Evolutionary conservation across 192 early-diverging fungal genomes (phyloP).

Genomic region (Globomyces pollinis-pini): DNA sequence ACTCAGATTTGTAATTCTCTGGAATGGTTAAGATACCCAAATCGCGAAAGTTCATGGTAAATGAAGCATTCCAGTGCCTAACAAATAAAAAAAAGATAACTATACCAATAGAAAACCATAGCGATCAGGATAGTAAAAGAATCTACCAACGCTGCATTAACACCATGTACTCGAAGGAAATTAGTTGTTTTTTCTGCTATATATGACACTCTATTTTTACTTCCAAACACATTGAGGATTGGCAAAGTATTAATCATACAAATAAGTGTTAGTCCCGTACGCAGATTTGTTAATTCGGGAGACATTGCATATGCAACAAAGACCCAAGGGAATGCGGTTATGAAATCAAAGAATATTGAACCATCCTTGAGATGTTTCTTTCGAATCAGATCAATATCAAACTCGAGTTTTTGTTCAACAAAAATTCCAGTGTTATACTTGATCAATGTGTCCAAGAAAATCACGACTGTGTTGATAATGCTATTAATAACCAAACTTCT

Average conservation of each 20-base stretch:
- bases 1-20: slow-evolving; percentile 2
- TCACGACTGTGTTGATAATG: background rate
- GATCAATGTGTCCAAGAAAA: background rate
- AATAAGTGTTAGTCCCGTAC: background rate
- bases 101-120: slow-evolving; percentile 6
- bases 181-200: background rate
- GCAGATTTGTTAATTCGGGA: no score
- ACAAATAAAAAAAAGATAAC: background rate
- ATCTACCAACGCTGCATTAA: background rate
- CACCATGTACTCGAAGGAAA: background rate
- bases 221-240: background rate
- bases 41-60: background rate
- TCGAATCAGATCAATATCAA: background rate
- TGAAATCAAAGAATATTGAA: background rate
- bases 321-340: slow-evolving; percentile 1
- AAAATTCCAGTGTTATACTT: background rate
- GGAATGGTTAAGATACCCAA: background rate
- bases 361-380: background rate
- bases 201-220: background rate
- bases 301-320: background rate
- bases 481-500: background rate
- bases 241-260: slow-evolving; percentile 1
- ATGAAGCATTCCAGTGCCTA: slow-evolving; percentile 6
- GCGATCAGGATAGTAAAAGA: slow-evolving; percentile 2
- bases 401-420: background rate